phyloP scores from a whole-genome alignment of 2,329 filamentous ascomycete genomes.

The Coniochaeta prunicola region DNA sequence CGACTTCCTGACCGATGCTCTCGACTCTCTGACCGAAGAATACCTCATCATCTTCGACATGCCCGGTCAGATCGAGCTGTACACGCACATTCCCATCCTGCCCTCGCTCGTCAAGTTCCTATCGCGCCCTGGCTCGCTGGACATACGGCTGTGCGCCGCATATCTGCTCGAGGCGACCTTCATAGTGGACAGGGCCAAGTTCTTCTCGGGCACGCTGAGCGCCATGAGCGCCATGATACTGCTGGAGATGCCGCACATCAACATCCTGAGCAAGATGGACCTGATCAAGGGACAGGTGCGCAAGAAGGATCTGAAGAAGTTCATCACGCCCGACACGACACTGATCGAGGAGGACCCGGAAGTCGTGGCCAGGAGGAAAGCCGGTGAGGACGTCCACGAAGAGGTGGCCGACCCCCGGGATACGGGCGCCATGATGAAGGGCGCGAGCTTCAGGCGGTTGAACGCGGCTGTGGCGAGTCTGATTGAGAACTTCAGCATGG shows the following conservation, averaged over 20 bases:
- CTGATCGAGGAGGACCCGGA: constrained; percentile 74
- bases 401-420: constrained; percentile 53
- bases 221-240: constrained; percentile 99
- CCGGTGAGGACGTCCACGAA: constrained; percentile 38
- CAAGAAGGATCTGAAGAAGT: constrained; percentile 82
- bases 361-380: constrained; percentile 36
- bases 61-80: constrained; percentile 97
- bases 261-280: constrained; percentile 97
- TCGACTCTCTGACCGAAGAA: constrained; percentile 83
- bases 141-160: constrained; percentile 85
- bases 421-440: constrained; percentile 67
- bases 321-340: constrained; percentile 77
- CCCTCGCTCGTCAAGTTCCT: constrained; percentile 78
- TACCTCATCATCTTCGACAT: constrained; percentile 98
- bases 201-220: constrained; percentile 89
- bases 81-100: constrained; percentile 91
- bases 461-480: constrained; percentile 84
- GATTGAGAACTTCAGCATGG: constrained; percentile 97
- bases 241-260: constrained; percentile 94
- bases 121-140: constrained; percentile 69
- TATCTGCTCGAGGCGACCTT: constrained; percentile 96
- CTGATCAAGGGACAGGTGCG: constrained; percentile 83
- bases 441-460: constrained; percentile 71
- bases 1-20: constrained; percentile 79
- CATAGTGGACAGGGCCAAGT: constrained; percentile 91